Conservation (phyloP, 371 early-diverging fungal species). For the Apophysomyces ossiformis region DNA sequence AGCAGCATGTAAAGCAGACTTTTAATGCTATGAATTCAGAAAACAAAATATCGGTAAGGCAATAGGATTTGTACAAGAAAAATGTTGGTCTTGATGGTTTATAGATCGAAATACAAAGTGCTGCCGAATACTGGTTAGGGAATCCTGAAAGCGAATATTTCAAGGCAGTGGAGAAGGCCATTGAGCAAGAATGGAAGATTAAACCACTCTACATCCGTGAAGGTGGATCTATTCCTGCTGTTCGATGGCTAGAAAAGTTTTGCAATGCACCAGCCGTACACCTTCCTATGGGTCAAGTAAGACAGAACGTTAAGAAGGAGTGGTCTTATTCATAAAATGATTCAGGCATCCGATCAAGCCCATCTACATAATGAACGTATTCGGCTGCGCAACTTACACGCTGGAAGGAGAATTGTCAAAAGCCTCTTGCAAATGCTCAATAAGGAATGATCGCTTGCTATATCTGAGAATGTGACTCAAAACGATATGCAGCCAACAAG, state of each 20-base stretch:
- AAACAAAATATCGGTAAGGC: conserved; percentile 52
- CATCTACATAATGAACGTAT: conserved; percentile 83
- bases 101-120: conserved; percentile 63
- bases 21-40: conserved; percentile 61
- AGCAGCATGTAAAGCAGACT: conserved; percentile 53
- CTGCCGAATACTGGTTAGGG: conserved; percentile 84
- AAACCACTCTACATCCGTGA: conserved; percentile 74
- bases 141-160: conserved; percentile 71
- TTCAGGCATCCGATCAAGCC: conserved; percentile 76
- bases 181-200: conserved; percentile 69
- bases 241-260: conserved; percentile 79
- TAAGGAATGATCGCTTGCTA: conserved; percentile 6
- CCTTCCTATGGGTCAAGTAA: conserved; percentile 81
- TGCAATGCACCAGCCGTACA: conserved; percentile 76
- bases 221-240: conserved; percentile 85
- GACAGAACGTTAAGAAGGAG: background rate
- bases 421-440: conserved; percentile 23
- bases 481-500: background rate
- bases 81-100: background rate
- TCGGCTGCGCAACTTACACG: conserved; percentile 68
- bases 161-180: conserved; percentile 68
- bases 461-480: background rate
- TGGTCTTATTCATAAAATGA: background rate
- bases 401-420: conserved; percentile 72
- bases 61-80: background rate